Conservation (phyloP, 495 filamentous ascomycete species). For the Thermothielavioides terrestris region DNA sequence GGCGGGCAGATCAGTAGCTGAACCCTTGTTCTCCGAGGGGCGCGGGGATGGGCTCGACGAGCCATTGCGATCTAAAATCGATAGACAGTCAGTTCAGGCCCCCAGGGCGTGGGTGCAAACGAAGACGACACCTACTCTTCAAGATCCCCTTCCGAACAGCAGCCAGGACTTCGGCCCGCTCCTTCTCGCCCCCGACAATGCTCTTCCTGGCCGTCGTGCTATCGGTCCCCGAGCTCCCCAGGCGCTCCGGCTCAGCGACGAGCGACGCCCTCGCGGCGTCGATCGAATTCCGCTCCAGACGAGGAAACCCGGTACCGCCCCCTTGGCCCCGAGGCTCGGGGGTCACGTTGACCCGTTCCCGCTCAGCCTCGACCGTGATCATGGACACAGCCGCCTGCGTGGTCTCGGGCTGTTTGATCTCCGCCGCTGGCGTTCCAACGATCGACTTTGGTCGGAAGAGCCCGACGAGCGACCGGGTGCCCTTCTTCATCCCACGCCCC, state of each 20-base stretch:
- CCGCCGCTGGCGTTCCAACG: constrained; percentile 64
- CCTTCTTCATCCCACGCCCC: constrained; percentile 95
- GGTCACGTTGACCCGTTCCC: constrained; percentile 74
- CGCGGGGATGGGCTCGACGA: constrained; percentile 58
- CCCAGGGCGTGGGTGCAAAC: background rate
- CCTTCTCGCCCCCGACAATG: constrained; percentile 82
- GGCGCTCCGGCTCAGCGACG: constrained; percentile 36
- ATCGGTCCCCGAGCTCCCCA: constrained; percentile 48
- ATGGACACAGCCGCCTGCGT: constrained; percentile 78
- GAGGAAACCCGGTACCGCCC: constrained; percentile 79
- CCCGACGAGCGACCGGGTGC: constrained; percentile 80
- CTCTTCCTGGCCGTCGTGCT: constrained; percentile 64
- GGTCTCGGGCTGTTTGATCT: constrained; percentile 54
- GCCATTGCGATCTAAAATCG: constrained; percentile 36
- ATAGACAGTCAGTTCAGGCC: constrained; percentile 5
- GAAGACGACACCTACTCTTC: constrained; percentile 62
- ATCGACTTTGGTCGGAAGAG: constrained; percentile 92
- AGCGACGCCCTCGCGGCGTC: constrained; percentile 42
- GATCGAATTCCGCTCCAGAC: constrained; percentile 71
- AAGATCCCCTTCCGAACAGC: constrained; percentile 89
- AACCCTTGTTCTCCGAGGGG: constrained; percentile 43
- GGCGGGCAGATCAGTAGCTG: constrained; percentile 44
- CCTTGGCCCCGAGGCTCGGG: constrained; percentile 60
- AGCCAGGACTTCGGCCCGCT: constrained; percentile 83
- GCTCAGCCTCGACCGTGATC: constrained; percentile 90